Evolutionary conservation across 2,329 filamentous ascomycete species (phyloP), one percentile per base, ranked within the genome.

Genomic region (Cytospora leucostoma): DNA sequence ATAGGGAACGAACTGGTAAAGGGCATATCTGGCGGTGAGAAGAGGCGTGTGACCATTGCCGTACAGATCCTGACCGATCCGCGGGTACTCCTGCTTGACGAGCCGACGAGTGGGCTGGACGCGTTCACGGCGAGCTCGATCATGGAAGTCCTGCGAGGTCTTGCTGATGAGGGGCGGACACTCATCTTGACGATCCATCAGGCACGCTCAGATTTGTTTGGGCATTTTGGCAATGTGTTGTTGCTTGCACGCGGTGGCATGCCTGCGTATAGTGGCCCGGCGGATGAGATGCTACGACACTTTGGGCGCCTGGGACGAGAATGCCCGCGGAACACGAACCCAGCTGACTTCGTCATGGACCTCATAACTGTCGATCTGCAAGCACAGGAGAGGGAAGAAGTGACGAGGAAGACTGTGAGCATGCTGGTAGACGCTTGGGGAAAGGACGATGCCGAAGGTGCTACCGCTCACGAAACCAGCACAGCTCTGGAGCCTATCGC

Each of bases 171-270:
- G 75, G 90, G 90, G 1, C 84, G 89, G 7, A 93, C 90, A 0
- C 74, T 93, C 1, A 85, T 93, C 51, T 78, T 92, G n/a, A 92
- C 89, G 0, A 91, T 93, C 40, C 90, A 93, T 63, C 90, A 93
- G 72, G 87, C 89, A 1, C 84, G 90, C 3, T 91, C 88, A 0
- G 88, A 92, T 66, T 74, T 92, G 0, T 93, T 92, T 70, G 78
- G 79, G 21, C 84, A 87, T 65, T 93, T 93, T 70, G 88, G 88
- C 1, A 90, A 88, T 62, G 80, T 93, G 0, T 75, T 93, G 1
- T 82, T 93, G 1, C 80, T 93, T 1, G 88, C 90, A 0, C 80
- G 88, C 17, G 90, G 89, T 0, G 90, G 90, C 0, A 81, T 82
- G 32, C 83, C 88, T 0, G 86, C 88, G 0, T 93, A 90, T 68